These are phyloP conservation scores for Lodderomyces beijingensis DNA, from an alignment of 1,139 yeast genomes.

Conservation along the genomic window DNA sequence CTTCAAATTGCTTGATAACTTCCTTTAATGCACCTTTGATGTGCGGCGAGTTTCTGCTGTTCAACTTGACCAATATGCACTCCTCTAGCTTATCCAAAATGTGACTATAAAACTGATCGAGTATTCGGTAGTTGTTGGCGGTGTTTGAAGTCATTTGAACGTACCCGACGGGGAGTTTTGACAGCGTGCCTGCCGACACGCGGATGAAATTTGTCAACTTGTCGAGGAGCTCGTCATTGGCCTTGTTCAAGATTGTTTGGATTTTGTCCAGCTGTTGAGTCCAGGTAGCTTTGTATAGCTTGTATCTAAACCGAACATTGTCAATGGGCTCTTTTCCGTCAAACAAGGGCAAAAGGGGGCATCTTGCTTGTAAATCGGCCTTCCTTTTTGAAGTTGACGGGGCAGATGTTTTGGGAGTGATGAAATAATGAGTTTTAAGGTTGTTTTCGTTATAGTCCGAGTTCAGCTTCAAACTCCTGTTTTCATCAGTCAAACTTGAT, in stretches of 20 bases:
- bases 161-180: conserved; percentile 38
- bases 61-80: conserved; percentile 32
- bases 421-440: conserved; percentile 11
- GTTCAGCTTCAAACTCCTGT: no score
- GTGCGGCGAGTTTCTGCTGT: conserved; percentile 39
- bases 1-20: conserved; percentile 29
- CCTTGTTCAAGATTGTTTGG: conserved; percentile 31
- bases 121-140: conserved; percentile 49
- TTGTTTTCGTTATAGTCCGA: conserved; percentile 6
- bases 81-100: conserved; percentile 8
- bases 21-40: conserved; percentile 38
- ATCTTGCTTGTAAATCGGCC: neutral
- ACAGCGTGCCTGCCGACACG: conserved; percentile 14
- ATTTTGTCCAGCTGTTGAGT: conserved; percentile 31
- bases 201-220: conserved; percentile 27
- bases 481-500: no score
- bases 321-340: conserved; percentile 37
- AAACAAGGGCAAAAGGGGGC: conserved; percentile 35
- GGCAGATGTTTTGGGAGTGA: conserved; percentile 8
- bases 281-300: conserved; percentile 39
- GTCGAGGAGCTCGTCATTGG: conserved; percentile 35
- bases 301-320: conserved; percentile 32
- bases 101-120: conserved; percentile 31
- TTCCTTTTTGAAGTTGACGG: conserved; percentile 6
- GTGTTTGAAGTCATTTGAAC: conserved; percentile 53